A percentile compares a stretch with the other conserved stretches of the same genome.
These are phyloP conservation scores for Chalara sp. DNA, from an alignment of 2,329 filamentous ascomycete genomes.

Conservation along the genomic window DNA sequence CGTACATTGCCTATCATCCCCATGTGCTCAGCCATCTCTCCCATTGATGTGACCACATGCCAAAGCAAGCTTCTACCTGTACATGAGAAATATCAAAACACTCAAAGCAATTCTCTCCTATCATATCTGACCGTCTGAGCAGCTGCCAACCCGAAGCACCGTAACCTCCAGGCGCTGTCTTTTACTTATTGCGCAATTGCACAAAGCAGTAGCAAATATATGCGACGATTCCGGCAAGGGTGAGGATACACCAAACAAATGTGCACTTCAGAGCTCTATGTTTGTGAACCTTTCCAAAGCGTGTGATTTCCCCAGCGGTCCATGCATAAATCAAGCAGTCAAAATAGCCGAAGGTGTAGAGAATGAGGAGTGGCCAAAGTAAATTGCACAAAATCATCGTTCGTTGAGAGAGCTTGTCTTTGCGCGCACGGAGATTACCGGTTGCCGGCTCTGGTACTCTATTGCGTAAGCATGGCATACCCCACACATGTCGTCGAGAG, in stretches of 20 bases:
- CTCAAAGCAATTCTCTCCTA: too few species aligned
- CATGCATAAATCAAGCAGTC: slow-evolving; percentile 21
- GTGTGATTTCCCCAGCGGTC: slow-evolving; percentile 16
- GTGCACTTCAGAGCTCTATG: slow-evolving; percentile 13
- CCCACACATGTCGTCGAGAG: too few species aligned
- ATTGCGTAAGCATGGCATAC: too few species aligned
- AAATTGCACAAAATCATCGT: slow-evolving; percentile 18
- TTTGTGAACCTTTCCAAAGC: slow-evolving; percentile 20
- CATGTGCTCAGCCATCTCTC: background rate
- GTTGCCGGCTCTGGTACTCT: too few species aligned
- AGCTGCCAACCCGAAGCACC: too few species aligned
- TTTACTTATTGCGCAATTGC: background rate
- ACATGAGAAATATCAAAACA: too few species aligned
- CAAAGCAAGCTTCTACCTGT: too few species aligned
- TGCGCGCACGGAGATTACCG: slow-evolving; percentile 6
- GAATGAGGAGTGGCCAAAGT: slow-evolving; percentile 22
- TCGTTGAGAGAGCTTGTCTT: slow-evolving; percentile 16
- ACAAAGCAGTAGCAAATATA: slow-evolving; percentile 14
- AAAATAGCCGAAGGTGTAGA: slow-evolving; percentile 19
- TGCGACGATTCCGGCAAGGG: slow-evolving; percentile 13
- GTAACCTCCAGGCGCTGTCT: too few species aligned
- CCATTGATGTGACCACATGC: too few species aligned
- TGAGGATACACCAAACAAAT: slow-evolving; percentile 11
- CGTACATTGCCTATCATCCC: background rate
- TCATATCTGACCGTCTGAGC: too few species aligned